A percentile compares a stretch with the other conserved stretches of the same genome.
phyloP scores from a whole-genome alignment of 352 stramenopile species.

The Phytopythium ostracodes region DNA sequence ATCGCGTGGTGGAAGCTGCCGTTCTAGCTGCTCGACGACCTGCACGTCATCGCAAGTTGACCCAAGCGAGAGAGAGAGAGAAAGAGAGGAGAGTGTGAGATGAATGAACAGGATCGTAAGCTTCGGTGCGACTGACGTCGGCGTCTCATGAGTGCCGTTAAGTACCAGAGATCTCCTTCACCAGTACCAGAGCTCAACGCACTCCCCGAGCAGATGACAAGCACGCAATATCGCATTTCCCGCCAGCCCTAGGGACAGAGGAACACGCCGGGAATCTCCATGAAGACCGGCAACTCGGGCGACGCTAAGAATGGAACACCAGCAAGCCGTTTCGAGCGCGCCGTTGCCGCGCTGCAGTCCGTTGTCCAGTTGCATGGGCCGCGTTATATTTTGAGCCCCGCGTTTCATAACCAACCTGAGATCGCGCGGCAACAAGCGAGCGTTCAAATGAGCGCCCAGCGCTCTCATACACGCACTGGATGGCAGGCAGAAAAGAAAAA shows the following conservation, averaged over 20 bases:
- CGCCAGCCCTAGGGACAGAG: background rate
- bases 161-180: background rate
- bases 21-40: constrained; percentile 25
- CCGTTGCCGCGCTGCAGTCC: background rate
- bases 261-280: background rate
- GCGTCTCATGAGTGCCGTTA: background rate
- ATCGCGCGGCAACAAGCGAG: background rate
- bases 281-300: too few species aligned
- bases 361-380: background rate
- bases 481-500: background rate
- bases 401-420: constrained; percentile 24
- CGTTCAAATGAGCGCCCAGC: background rate
- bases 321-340: background rate
- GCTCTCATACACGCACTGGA: background rate
- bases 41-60: background rate
- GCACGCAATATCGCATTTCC: background rate
- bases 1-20: constrained; percentile 77
- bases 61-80: background rate
- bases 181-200: background rate
- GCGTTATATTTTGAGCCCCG: constrained; percentile 16
- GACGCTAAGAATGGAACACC: background rate
- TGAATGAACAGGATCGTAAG: background rate
- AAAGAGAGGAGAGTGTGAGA: background rate
- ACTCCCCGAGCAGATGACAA: background rate
- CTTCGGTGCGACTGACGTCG: background rate